These are phyloP conservation scores for Podospora comata DNA, from an alignment of 495 filamentous ascomycete species.

Conservation along the genomic window DNA sequence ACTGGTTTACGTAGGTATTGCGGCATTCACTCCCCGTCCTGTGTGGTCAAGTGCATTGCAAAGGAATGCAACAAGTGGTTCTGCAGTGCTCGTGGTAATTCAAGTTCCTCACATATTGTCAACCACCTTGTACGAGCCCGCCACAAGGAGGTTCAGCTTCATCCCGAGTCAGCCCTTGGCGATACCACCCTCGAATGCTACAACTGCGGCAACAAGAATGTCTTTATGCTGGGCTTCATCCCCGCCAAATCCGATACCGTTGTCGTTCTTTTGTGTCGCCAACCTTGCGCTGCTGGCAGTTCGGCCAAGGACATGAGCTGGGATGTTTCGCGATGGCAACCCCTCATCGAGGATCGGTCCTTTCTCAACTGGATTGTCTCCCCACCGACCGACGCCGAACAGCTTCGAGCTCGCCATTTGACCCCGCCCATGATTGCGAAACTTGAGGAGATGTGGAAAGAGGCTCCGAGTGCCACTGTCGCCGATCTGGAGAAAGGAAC, in stretches of 20 bases:
- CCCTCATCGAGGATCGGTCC: constrained; percentile 92
- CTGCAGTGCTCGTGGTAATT: constrained; percentile 95
- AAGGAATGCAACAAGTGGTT: constrained; percentile 90
- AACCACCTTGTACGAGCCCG: constrained; percentile 96
- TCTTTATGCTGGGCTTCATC: constrained; percentile 98
- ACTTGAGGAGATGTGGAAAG: constrained; percentile 98
- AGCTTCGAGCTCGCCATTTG: constrained; percentile 89
- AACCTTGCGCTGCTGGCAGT: constrained; percentile 89
- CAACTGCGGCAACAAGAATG: constrained; percentile 98
- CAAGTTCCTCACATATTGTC: constrained; percentile 95
- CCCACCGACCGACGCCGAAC: constrained; percentile 87
- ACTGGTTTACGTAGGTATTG: constrained; percentile 66
- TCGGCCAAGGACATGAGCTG: constrained; percentile 99
- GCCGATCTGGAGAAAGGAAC: constrained; percentile 91
- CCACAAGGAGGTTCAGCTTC: constrained; percentile 97
- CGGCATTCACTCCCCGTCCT: constrained; percentile 91
- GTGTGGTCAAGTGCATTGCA: constrained; percentile 93
- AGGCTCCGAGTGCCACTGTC: constrained; percentile 84
- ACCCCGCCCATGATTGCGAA: constrained; percentile 95
- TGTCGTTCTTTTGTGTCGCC: constrained; percentile 92
- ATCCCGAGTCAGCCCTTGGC: constrained; percentile 90
- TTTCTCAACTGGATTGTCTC: constrained; percentile 94
- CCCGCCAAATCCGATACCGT: constrained; percentile 99
- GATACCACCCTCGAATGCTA: constrained; percentile 98
- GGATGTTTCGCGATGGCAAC: constrained; percentile 98